These are phyloP conservation scores for Hypoxylon sp. DNA, from an alignment of 2,329 filamentous ascomycete species.

Conservation along the genomic window DNA sequence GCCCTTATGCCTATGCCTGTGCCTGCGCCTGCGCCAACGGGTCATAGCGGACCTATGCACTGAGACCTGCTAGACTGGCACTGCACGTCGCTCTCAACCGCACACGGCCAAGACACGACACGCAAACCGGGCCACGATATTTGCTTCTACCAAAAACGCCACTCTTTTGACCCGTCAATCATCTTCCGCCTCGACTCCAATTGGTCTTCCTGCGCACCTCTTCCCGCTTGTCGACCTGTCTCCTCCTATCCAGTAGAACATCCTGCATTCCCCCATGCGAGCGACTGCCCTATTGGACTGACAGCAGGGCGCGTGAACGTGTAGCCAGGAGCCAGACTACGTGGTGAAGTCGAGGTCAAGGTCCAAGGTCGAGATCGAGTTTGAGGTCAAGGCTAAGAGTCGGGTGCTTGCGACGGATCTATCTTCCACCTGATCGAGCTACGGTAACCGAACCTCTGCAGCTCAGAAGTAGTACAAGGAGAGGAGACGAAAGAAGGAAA, in stretches of 20 bases:
- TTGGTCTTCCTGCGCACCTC: not conserved
- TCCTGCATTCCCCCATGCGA: constrained; percentile 18
- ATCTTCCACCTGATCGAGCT: not conserved
- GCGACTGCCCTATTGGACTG: constrained; percentile 21
- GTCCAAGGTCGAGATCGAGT: not conserved
- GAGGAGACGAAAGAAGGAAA: constrained; percentile 2
- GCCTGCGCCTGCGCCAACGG: too few species aligned
- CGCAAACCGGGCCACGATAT: constrained; percentile 17
- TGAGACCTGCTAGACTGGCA: not conserved
- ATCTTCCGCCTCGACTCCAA: not conserved
- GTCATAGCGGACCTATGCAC: too few species aligned
- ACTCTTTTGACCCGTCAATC: constrained; percentile 14
- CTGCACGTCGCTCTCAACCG: not conserved
- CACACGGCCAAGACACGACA: not conserved
- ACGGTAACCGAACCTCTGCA: too few species aligned
- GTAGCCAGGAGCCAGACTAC: constrained; percentile 5
- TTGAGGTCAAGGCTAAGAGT: not conserved
- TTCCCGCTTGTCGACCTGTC: constrained; percentile 8
- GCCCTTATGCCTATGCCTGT: too few species aligned
- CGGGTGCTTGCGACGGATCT: not conserved
- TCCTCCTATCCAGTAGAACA: constrained; percentile 13
- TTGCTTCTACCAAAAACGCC: constrained; percentile 30
- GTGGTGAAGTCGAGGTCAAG: not conserved
- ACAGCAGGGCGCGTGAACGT: constrained; percentile 23
- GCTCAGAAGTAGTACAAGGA: constrained; percentile 14